Evolutionary conservation across 2,329 filamentous ascomycete species (phyloP), one percentile per base, ranked within the genome.

Genomic region (Paecilomyces formosus): DNA sequence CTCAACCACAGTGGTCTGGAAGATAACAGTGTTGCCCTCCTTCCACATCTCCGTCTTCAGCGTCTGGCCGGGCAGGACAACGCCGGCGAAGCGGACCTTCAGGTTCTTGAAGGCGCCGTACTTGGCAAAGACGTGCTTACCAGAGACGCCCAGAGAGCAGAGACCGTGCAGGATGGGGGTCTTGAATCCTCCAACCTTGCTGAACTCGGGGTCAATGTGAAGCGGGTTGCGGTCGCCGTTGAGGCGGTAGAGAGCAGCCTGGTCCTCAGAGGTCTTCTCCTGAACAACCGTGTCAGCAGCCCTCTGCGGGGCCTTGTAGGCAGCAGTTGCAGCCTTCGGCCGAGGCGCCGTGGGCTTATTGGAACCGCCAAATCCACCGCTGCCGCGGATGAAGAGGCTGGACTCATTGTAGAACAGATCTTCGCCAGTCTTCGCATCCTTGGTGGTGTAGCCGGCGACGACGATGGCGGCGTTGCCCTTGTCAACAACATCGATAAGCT

Each of bases 371-470:
- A 97, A 97, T 57, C 92, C 92, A 64, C 94, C 94, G 59, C 87
- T 88, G 54, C 93, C 93, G 59, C 93, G 87, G 64, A 99, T 85
- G 81, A 99, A 97, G 65, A 92, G 85, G n/a, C 89, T 93, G 63
- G 85, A 85, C 76, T 99, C 94, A 77, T 97, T 97, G 82, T 97
- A 97, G 79, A 97, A 97, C 63, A 99, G 79, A 60, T 95, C 89
- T 73, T 96, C 90, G 66, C 91, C 90, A 0, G 87, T 94, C 65
- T 85, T 87, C 60, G 90, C 90, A 72, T 96, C 86, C 73, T 91
- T 86, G 53, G 94, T 97, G 33, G 87, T 90, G 65, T 88, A 87
- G 63, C 89, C 90, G 21, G 83, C 86, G 69, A 92, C 88, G 58
- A 95, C 85, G 58, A 97, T 82, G 61, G 91, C 92, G 18, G 92